These are phyloP conservation scores for Jaltomata sinuosa DNA, from an alignment of 257 asterid genomes.

Conservation along the genomic window DNA sequence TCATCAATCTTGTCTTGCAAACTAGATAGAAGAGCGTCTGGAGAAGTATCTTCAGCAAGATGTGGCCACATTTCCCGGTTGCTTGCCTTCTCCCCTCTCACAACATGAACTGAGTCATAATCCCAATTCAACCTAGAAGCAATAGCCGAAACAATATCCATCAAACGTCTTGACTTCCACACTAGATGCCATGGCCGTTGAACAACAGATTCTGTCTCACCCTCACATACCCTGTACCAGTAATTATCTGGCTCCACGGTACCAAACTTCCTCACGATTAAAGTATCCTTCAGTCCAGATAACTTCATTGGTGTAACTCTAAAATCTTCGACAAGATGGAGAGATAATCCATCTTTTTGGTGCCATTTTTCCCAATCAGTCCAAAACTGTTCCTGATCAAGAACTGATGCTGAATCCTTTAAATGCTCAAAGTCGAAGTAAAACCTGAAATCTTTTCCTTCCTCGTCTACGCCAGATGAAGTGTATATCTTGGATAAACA, in stretches of 20 bases:
- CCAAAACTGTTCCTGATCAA: conserved; percentile 66
- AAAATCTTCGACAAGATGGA: conserved; percentile 63
- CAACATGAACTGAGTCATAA: conserved; percentile 61
- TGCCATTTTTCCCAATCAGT: conserved; percentile 55
- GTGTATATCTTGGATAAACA: conserved; percentile 74
- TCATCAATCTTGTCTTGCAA: conserved; percentile 37
- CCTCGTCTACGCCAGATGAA: conserved; percentile 55
- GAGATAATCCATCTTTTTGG: conserved; percentile 37
- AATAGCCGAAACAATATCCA: conserved; percentile 57
- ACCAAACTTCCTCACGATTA: conserved; percentile 68
- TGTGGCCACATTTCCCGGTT: conserved; percentile 58
- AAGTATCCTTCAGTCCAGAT: conserved; percentile 35
- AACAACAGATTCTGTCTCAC: conserved; percentile 46
- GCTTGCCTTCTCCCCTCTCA: conserved; percentile 60
- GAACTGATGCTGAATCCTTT: conserved; percentile 54
- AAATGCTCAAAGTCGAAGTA: conserved; percentile 82
- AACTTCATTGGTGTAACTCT: conserved; percentile 59
- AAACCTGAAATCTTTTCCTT: conserved; percentile 79
- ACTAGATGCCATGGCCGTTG: conserved; percentile 70
- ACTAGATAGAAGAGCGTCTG: conserved; percentile 37
- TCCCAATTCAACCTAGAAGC: conserved; percentile 67
- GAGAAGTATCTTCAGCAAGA: conserved; percentile 58
- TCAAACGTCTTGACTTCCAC: conserved; percentile 53
- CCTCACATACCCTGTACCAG: conserved; percentile 87
- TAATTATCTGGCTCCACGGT: conserved; percentile 67